A percentile compares a stretch with the other conserved stretches of the same genome.
Conservation (phyloP, 495 filamentous ascomycete genomes). For the Penicillium angulare region DNA sequence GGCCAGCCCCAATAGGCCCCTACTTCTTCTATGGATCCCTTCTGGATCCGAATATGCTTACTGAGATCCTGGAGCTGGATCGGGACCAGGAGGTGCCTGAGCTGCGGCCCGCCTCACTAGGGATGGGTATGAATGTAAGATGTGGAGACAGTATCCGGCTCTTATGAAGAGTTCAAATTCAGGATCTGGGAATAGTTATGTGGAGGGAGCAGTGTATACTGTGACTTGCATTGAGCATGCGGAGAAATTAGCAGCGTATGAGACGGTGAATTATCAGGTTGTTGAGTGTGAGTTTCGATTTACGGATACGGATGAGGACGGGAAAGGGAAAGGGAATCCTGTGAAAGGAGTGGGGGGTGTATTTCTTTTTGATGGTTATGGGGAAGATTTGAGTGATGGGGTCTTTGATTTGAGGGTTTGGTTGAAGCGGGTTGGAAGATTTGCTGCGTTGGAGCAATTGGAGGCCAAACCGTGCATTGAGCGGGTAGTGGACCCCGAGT, state of each 20-base stretch:
- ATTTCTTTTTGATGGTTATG: constrained; percentile 32
- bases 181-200: too few relatives aligned
- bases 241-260: constrained; percentile 26
- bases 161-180: constrained; percentile 10
- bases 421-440: constrained; percentile 10
- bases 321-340: constrained; percentile 1
- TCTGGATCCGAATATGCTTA: constrained; percentile 14
- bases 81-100: constrained; percentile 1
- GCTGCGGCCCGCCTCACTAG: constrained; percentile 15
- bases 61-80: constrained; percentile 13
- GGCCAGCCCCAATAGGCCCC: not conserved
- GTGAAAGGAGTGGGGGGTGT: constrained; percentile 22
- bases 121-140: constrained; percentile 15
- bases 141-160: constrained; percentile 30
- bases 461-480: not conserved
- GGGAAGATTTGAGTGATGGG: constrained; percentile 23
- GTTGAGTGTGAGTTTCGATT: constrained; percentile 20
- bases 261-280: constrained; percentile 24
- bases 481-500: too few relatives aligned
- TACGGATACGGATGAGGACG: constrained; percentile 18
- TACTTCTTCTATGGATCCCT: constrained; percentile 35
- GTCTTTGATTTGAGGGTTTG: constrained; percentile 26
- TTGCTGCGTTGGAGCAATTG: not conserved
- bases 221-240: constrained; percentile 19
- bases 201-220: constrained; percentile 27